Conservation (phyloP, 441 rosid genomes). For the Biscutella laevigata region DNA sequence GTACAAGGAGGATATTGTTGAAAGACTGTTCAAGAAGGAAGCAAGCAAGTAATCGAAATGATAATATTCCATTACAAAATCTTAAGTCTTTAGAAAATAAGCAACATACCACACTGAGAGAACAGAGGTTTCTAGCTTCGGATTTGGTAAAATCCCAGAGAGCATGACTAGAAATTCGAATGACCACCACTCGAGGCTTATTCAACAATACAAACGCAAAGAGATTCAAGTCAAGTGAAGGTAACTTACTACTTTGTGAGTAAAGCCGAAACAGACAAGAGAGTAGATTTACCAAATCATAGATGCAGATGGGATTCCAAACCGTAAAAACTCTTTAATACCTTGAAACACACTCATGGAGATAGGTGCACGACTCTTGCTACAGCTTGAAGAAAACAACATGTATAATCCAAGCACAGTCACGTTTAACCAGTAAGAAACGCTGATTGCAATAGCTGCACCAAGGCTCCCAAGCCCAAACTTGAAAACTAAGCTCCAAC, state of each 20-base stretch:
- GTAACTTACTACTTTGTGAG: not conserved
- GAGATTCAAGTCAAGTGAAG: not conserved
- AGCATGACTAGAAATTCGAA: constrained; percentile 50
- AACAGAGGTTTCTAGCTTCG: constrained; percentile 62
- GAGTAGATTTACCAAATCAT: constrained; percentile 59
- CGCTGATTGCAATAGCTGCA: constrained; percentile 51
- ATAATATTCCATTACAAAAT: not conserved
- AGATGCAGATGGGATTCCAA: constrained; percentile 70
- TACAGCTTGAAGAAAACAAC: constrained; percentile 44
- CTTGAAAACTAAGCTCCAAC: constrained; percentile 58
- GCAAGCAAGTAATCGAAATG: not conserved
- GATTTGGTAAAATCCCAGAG: constrained; percentile 52
- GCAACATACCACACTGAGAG: constrained; percentile 52
- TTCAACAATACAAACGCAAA: constrained; percentile 4
- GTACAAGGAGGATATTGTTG: constrained; percentile 36
- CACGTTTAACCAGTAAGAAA: constrained; percentile 64
- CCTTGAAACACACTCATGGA: constrained; percentile 45
- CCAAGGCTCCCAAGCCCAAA: constrained; percentile 43
- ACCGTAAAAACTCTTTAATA: constrained; percentile 52
- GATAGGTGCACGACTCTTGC: constrained; percentile 38
- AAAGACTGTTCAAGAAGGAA: constrained; percentile 31
- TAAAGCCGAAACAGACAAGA: not conserved
- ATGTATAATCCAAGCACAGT: constrained; percentile 46
- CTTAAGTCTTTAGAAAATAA: not conserved
- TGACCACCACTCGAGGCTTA: constrained; percentile 75